These are phyloP conservation scores for Arthrobotrys musiformis DNA, from an alignment of 2,329 filamentous ascomycete genomes.

Conservation along the genomic window DNA sequence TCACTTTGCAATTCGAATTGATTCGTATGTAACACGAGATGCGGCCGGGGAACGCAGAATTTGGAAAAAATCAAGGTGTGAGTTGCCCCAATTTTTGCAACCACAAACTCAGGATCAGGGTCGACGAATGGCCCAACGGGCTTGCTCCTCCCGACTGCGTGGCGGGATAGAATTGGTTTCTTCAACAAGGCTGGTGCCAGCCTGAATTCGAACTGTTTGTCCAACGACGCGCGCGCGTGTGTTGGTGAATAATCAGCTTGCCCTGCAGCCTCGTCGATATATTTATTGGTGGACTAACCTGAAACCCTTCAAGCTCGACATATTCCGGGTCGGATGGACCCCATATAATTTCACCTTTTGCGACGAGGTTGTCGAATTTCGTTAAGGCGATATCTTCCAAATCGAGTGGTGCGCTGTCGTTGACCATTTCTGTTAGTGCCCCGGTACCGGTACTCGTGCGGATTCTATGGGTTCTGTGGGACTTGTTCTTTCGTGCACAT, in stretches of 20 bases:
- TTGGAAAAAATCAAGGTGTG: conserved; percentile 63
- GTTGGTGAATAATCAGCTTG: background rate
- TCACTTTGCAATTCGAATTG: conserved; percentile 63
- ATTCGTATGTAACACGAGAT: conserved; percentile 63
- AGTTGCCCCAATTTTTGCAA: conserved; percentile 59
- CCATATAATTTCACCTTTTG: background rate
- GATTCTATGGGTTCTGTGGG: no score
- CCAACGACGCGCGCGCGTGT: background rate
- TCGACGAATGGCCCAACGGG: conserved; percentile 59
- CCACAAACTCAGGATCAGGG: conserved; percentile 60
- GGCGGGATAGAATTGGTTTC: conserved; percentile 57
- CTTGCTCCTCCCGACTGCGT: conserved; percentile 59
- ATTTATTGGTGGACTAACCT: background rate
- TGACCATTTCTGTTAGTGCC: background rate
- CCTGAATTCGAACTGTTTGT: conserved; percentile 60
- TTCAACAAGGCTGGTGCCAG: conserved; percentile 55
- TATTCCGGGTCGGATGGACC: background rate
- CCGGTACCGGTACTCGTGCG: background rate
- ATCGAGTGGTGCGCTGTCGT: background rate
- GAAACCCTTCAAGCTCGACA: background rate
- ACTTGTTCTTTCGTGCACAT: no score
- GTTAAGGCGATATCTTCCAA: background rate
- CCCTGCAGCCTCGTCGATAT: background rate
- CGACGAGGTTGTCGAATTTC: conserved; percentile 7
- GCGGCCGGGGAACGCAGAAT: conserved; percentile 62